A percentile compares a stretch with the other conserved stretches of the same genome.
phyloP scores from a whole-genome alignment of 192 early-diverging fungal species.

The Coemansia sp. region DNA sequence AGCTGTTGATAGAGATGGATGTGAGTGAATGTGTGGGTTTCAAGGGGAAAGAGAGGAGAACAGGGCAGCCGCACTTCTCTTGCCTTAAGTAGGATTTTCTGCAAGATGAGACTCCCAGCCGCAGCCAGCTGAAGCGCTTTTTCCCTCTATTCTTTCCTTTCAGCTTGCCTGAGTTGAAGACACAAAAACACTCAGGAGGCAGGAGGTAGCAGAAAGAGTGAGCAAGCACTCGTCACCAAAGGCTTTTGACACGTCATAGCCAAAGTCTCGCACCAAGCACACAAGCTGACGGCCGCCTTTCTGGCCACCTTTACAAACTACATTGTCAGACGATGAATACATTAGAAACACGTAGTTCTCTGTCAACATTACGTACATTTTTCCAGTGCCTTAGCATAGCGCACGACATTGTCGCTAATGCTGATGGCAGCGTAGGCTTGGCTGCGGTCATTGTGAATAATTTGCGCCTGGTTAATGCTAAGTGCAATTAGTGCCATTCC shows the following conservation, averaged over 20 bases:
- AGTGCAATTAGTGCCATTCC: constrained; percentile 76
- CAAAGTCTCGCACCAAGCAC: not conserved
- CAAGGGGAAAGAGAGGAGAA: not conserved
- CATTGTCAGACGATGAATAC: not conserved
- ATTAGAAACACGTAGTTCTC: not conserved
- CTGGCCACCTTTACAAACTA: not conserved
- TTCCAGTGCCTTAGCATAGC: not conserved
- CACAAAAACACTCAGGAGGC: not conserved
- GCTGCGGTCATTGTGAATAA: constrained; percentile 71
- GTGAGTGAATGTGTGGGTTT: not conserved
- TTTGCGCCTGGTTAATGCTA: constrained; percentile 66
- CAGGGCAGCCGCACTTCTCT: not conserved
- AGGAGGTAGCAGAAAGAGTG: not conserved
- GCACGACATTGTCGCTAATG: constrained; percentile 24
- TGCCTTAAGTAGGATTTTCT: not conserved
- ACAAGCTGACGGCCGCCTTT: not conserved
- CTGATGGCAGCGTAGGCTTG: constrained; percentile 73
- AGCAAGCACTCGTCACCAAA: not conserved
- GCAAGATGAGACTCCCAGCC: no score
- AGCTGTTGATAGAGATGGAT: not conserved
- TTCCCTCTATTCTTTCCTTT: not conserved
- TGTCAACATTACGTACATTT: not conserved
- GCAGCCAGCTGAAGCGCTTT: not conserved
- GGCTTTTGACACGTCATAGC: not conserved
- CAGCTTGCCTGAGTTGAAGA: not conserved